A percentile compares a stretch with the other conserved stretches of the same genome.
phyloP scores from a whole-genome alignment of 495 filamentous ascomycete species.

The Penicillium verhagenii region DNA sequence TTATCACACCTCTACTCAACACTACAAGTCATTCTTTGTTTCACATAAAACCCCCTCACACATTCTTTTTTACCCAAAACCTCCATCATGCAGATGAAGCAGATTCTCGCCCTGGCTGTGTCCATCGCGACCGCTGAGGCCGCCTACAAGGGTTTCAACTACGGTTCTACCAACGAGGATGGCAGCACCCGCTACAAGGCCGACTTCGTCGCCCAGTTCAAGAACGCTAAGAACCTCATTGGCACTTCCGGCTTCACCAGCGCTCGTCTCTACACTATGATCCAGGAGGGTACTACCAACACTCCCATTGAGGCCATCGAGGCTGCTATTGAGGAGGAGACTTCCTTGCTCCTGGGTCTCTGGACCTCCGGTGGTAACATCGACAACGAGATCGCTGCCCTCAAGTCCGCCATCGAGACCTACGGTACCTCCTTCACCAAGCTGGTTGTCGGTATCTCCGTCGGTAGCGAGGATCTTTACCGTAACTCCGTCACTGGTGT shows the following conservation, averaged over 20 bases:
- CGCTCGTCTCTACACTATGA: conserved; percentile 65
- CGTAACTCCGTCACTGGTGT: conserved; percentile 62
- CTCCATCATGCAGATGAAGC: conserved; percentile 36
- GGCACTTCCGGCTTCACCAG: conserved; percentile 73
- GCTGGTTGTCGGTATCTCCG: conserved; percentile 79
- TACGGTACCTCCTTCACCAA: conserved; percentile 62
- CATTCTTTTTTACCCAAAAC: conserved; percentile 3
- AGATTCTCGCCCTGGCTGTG: conserved; percentile 45
- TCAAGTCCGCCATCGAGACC: conserved; percentile 58
- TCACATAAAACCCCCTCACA: neutral
- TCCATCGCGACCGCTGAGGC: conserved; percentile 45
- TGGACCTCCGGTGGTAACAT: conserved; percentile 75
- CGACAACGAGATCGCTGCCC: conserved; percentile 65
- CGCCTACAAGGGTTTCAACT: conserved; percentile 77
- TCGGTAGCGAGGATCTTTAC: conserved; percentile 90
- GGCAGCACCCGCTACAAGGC: conserved; percentile 59
- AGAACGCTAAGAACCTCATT: conserved; percentile 63
- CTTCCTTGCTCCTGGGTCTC: conserved; percentile 70
- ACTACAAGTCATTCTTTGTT: conserved; percentile 7
- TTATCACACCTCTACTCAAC: neutral
- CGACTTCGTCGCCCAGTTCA: conserved; percentile 72
- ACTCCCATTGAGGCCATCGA: conserved; percentile 67
- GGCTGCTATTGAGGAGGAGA: conserved; percentile 72
- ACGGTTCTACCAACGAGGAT: conserved; percentile 63
- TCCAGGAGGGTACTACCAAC: conserved; percentile 60